Evolutionary conservation across 768 basidiomycete species (phyloP).

Genomic region (Chiua virens): DNA sequence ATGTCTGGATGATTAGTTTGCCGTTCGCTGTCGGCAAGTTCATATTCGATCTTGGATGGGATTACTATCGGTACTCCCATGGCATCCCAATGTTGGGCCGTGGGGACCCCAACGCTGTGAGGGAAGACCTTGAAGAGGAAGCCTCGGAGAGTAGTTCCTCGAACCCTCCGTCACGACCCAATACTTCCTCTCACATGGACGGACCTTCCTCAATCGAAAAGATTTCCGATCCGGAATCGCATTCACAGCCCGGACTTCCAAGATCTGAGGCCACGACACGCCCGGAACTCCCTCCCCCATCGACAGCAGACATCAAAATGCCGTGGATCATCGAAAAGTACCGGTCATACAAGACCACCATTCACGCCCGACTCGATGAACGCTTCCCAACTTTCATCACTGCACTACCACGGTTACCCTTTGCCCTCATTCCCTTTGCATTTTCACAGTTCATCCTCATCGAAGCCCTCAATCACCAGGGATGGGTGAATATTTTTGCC

Average conservation of each 20-base stretch:
- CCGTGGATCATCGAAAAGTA: not conserved
- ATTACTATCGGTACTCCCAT: conserved; percentile 45
- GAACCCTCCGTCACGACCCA: not conserved
- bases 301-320: not conserved
- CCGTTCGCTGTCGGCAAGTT: conserved; percentile 80
- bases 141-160: not conserved
- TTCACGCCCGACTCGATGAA: conserved; percentile 11
- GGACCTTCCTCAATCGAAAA: no score
- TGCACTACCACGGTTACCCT: conserved; percentile 68
- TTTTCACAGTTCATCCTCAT: conserved; percentile 95
- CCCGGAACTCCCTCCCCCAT: not conserved
- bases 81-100: conserved; percentile 19
- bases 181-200: no score
- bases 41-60: conserved; percentile 61
- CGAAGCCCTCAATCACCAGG: conserved; percentile 74
- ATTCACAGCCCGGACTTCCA: not conserved
- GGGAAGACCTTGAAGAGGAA: not conserved
- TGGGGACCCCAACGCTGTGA: not conserved
- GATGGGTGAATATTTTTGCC: conserved; percentile 88
- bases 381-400: conserved; percentile 73
- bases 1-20: conserved; percentile 82
- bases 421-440: conserved; percentile 85
- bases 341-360: not conserved
- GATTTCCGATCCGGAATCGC: not conserved
- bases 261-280: not conserved